These are phyloP conservation scores for Aspergillus sp. DNA, from an alignment of 2,329 filamentous ascomycete species.

Conservation along the genomic window DNA sequence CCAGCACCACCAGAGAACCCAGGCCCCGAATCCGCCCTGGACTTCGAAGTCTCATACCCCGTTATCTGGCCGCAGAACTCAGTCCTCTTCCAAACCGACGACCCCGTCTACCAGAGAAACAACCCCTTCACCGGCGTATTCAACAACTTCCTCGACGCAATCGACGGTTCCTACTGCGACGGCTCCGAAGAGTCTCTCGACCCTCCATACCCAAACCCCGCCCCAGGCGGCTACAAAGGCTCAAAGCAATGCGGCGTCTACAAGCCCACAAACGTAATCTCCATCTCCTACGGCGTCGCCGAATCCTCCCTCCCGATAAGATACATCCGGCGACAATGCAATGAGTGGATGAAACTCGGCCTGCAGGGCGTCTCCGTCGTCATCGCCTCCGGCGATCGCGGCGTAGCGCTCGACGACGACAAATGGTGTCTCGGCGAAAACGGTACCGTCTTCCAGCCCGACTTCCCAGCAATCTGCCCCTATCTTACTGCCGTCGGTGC, in stretches of 20 bases:
- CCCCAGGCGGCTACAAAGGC: conserved; percentile 48
- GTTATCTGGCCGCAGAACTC: conserved; percentile 52
- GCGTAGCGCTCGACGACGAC: conserved; percentile 28
- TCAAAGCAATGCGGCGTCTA: conserved; percentile 48
- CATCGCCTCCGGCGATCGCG: conserved; percentile 32
- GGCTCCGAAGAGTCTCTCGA: conserved; percentile 54
- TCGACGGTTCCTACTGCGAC: conserved; percentile 53
- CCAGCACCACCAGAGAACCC: conserved; percentile 34
- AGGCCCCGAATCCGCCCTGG: conserved; percentile 53
- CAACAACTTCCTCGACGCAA: conserved; percentile 53
- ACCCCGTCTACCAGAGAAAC: conserved; percentile 42
- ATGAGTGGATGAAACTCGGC: conserved; percentile 54
- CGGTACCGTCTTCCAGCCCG: conserved; percentile 48
- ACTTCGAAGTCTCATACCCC: conserved; percentile 54
- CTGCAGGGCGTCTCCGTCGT: conserved; percentile 33
- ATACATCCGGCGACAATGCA: conserved; percentile 54
- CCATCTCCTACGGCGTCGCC: conserved; percentile 57
- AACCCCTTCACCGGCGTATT: conserved; percentile 33
- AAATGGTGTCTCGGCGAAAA: conserved; percentile 40
- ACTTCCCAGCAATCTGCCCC: conserved; percentile 52
- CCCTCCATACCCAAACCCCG: conserved; percentile 51
- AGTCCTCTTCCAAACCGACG: conserved; percentile 53
- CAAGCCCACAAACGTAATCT: conserved; percentile 57
- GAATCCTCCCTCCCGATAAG: conserved; percentile 54
- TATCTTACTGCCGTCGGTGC: conserved; percentile 52